Evolutionary conservation across 306 rosid species (phyloP), one percentile per base, ranked within the genome.

Genomic region (Mimosa pudica): DNA sequence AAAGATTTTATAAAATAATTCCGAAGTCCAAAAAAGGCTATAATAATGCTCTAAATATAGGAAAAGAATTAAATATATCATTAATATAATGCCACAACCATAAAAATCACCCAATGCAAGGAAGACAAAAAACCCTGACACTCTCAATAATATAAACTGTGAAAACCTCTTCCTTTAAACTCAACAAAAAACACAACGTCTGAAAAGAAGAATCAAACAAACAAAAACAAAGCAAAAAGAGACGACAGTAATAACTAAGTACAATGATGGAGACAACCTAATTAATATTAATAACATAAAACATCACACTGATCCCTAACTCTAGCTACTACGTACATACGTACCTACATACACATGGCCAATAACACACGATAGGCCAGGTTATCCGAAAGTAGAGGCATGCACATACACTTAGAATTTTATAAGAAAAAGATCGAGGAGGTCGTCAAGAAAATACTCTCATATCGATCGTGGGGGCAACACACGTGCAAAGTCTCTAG

Each of bases 351-450:
- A 62, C 33, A 62, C 45, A 76, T 46, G 70, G 35, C 67, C 67
- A 30, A 10, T 7, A 30, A 52, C 60, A 52, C 20, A 52, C 16
- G 41, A 30, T 61, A 8, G 30, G 30, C 30, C 30, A 24, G 30
- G 30, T 24, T 24, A 61, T 30, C 67, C 36, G 16, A 61, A 61
- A 61, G 41, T 38, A 61, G 36, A 61, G 36, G 67, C 67, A 61
- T 30, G 51, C 63, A 7, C 33, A 8, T 0, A n/a, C 62, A 55
- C n/a, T 55, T 58, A 17, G 71, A 42, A 2, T 46, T 6, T 79
- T 58, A 70, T 70, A 32, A 30, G 77, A 70, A 69, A 60, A 66
- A 10, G 30, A 78, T 46, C 57, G 18, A 11, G 17, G 57, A 13
- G 9, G 61, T 9, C 41, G 71, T n/a, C 11, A 57, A 38, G 42